phyloP scores from a whole-genome alignment of 306 rosid genomes.

The Dalbergia cochinchinensis region DNA sequence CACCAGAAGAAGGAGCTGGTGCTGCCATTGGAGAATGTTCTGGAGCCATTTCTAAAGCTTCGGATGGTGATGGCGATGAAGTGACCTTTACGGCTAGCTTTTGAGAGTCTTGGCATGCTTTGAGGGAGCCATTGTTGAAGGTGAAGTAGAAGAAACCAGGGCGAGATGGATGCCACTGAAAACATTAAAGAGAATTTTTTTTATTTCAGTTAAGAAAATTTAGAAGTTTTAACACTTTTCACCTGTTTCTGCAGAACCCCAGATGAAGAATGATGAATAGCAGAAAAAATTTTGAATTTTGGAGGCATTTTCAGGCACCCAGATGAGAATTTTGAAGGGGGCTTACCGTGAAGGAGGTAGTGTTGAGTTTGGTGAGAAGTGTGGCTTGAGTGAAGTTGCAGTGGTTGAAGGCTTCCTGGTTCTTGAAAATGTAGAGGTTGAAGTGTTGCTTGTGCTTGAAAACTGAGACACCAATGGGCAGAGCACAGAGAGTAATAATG shows the following conservation, averaged over 20 bases:
- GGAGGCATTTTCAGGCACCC: slow-evolving; percentile 7
- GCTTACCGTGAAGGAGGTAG: slow-evolving; percentile 70
- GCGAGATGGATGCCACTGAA: slow-evolving; percentile 96
- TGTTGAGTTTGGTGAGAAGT: slow-evolving; percentile 68
- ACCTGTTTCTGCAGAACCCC: slow-evolving; percentile 16
- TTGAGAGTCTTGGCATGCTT: slow-evolving; percentile 66
- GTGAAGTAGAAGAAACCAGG: slow-evolving; percentile 84
- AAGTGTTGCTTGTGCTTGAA: slow-evolving; percentile 78
- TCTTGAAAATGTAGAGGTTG: slow-evolving; percentile 92
- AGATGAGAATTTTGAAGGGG: slow-evolving; percentile 33
- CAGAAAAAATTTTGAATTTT: neutral
- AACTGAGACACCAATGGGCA: slow-evolving; percentile 54
- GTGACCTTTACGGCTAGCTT: slow-evolving; percentile 80
- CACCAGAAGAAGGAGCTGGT: slow-evolving; percentile 69
- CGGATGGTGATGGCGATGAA: slow-evolving; percentile 33
- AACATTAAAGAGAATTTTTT: slow-evolving; percentile 27
- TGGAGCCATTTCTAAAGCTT: slow-evolving; percentile 53
- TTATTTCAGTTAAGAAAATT: slow-evolving; percentile 14
- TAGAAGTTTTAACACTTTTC: neutral
- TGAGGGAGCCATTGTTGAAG: slow-evolving; percentile 73
- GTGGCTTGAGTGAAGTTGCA: slow-evolving; percentile 86
- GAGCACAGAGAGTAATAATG: slow-evolving; percentile 18
- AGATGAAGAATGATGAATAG: neutral
- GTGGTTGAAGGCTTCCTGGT: slow-evolving; percentile 71
- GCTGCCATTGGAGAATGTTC: slow-evolving; percentile 58